Base-by-base conservation (phyloP, 495 filamentous ascomycete species). In the Penicillium flavigenum region DNA sequence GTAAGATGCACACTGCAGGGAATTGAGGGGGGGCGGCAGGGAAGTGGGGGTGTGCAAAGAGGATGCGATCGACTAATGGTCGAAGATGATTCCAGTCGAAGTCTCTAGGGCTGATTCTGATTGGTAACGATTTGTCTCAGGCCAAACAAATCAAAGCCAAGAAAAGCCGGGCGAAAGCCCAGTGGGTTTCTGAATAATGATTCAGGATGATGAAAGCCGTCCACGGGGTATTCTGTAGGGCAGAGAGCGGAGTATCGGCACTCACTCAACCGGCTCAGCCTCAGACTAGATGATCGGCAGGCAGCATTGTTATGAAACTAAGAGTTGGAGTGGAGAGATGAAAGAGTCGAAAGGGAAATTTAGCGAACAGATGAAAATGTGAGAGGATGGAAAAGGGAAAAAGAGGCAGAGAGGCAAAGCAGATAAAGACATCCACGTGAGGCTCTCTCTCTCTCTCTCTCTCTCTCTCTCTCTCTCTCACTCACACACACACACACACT, bases 21-120 rank as follows among this genome's bases (percentile, higher is more conserved):
- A 62, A 63, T 57, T 59, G 55, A 62, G 22, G 54, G 56, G 58
- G 63, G 59, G 63, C 54, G 61, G 63, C 61, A 66, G 58, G 51
- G 29, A 57, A 61, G 65, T 65, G 62, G 65, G 65, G 59, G 41
- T 19, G 22, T 54, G 57, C 56, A 47, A 46, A 62, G 48, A 59
- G 56, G 57, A 58, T 50, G 55, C 59, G 65, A 63, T 67, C 57
- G 59, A 65, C 61, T 61, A 62, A 56, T 58, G 56, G 47, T 44
- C 46, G 51, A 49, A 31, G 43, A 57, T 53, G 53, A 24, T 44
- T 29, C 53, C 46, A 32, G 45, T 46, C 42, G 27, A 54, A 29
- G 45, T 60, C 62, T 38, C 16, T 4, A 5, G 16, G n/a, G 36
- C 4, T 8, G n/a, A 9, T 39, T 17, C 36, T 63, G 65, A 65